Percentiles rank a stretch among this genome's conserved stretches.
These are phyloP conservation scores for Medicago lupulina DNA, from an alignment of 306 rosid genomes.

Conservation along the genomic window DNA sequence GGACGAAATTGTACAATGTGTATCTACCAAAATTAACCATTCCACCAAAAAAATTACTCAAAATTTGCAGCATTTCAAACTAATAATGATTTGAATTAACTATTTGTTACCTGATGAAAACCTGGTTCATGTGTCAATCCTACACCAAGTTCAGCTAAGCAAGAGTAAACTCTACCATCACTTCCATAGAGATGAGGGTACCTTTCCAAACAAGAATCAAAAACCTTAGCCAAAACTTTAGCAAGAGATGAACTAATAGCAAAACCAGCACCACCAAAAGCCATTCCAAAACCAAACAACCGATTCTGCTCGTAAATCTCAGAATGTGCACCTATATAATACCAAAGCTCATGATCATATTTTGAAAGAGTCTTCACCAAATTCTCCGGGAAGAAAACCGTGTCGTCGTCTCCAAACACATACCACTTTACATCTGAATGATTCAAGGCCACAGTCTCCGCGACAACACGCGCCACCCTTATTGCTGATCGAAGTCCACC, in stretches of 20 bases:
- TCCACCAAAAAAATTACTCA: neutral
- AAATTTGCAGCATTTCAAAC: conserved; percentile 6
- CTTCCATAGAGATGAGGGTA: conserved; percentile 93
- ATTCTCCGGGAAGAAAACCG: conserved; percentile 81
- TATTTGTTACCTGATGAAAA: conserved; percentile 73
- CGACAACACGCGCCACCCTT: conserved; percentile 80
- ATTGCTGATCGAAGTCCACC: conserved; percentile 67
- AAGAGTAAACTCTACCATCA: conserved; percentile 74
- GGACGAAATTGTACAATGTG: neutral
- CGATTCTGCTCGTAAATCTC: conserved; percentile 74
- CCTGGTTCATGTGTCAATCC: conserved; percentile 84
- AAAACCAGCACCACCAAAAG: conserved; percentile 91
- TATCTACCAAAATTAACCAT: neutral
- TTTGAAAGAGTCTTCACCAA: conserved; percentile 79
- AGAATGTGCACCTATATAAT: conserved; percentile 83
- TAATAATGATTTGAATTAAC: neutral
- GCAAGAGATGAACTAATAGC: conserved; percentile 81
- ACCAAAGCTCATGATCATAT: conserved; percentile 81
- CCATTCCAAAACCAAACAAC: conserved; percentile 75
- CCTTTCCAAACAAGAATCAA: conserved; percentile 80
- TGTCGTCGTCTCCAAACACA: conserved; percentile 94
- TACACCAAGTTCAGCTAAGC: conserved; percentile 89
- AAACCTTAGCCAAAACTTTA: conserved; percentile 61
- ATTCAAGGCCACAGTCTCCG: conserved; percentile 64
- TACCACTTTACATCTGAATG: conserved; percentile 80